Base-by-base conservation (phyloP, 192 early-diverging fungal genomes). In the Linnemannia zychae region DNA sequence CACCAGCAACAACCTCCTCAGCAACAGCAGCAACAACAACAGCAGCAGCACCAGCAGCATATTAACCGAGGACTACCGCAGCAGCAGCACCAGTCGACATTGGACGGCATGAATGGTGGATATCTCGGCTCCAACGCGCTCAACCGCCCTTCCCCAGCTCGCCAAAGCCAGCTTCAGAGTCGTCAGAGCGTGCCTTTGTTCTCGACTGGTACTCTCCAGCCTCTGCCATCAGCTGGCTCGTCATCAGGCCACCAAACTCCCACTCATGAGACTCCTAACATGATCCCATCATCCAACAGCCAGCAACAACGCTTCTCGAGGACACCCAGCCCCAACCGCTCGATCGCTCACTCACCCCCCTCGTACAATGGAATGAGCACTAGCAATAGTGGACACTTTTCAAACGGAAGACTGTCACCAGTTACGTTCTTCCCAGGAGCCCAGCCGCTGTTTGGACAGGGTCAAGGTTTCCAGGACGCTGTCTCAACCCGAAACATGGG, bases 321-420 rank as follows among this genome's bases (percentile, higher is more conserved):
- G 22, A 82, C 73, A 40, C 80, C 80, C 22, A 82, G 80, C 52
- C 80, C 80, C 7, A 82, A 65, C 53, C 68, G 80, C 13, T 76
- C 80, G 24, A 67, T 36, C 28, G 71, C 49, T 34, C 80, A 76
- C 36, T 77, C 80, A 7, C 75, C 80, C 12, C 80, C 80, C 33
- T 36, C 52, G 9, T 53, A 44, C 40, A 28, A 48, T 38, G 38
- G 44, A 31, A 80, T n/a, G 49, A 74, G 33, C 60, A n/a, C 57
- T 24, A 37, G 53, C 63, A 70, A 44, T 28, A 82, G 68, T 49
- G 69, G 57, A 5, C 49, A 60, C 57, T 83, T 67, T 22, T 77
- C 81, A 1, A 77, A 63, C 17, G 81, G 76, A 12, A 40, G 76
- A 50, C 38, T 83, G 44, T 78, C 81, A n/a, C 81, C 81, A 1